Evolutionary conservation across 345 rosid species (phyloP).

Genomic region (Populus deltoides): DNA sequence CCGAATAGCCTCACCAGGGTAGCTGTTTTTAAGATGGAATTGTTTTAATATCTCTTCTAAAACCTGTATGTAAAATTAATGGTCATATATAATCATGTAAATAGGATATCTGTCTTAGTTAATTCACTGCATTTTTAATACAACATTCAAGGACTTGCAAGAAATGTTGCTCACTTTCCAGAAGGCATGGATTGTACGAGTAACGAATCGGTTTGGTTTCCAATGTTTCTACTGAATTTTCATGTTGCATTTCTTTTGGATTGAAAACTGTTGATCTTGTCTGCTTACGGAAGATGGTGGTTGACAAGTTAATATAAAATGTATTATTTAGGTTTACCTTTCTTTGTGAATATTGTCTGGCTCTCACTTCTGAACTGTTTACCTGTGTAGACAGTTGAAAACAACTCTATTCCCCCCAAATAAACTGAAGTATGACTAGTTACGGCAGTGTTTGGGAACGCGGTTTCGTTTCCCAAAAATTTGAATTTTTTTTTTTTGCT

Average conservation of each 20-base stretch:
- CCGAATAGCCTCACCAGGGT: background rate
- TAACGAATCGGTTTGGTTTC: background rate
- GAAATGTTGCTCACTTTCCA: background rate
- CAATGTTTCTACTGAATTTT: background rate
- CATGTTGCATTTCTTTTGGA: background rate
- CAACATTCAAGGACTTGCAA: background rate
- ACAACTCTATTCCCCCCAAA: background rate
- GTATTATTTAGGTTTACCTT: background rate
- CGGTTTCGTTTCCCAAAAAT: no score
- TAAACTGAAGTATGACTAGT: background rate
- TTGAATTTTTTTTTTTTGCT: no score
- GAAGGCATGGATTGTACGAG: background rate
- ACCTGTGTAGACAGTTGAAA: background rate
- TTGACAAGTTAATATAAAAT: background rate
- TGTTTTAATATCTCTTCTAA: background rate
- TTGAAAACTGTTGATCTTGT: background rate
- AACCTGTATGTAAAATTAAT: background rate
- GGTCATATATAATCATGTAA: background rate
- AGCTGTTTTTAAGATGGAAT: background rate
- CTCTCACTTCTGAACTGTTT: background rate
- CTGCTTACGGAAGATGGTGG: background rate
- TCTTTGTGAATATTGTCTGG: background rate
- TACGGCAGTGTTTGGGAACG: no score
- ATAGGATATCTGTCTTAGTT: background rate
- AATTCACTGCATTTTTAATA: background rate